Percentiles rank a stretch among this genome's conserved stretches.
These are phyloP conservation scores for Phlebiopsis gigantea DNA, from an alignment of 768 basidiomycete species.

Conservation along the genomic window DNA sequence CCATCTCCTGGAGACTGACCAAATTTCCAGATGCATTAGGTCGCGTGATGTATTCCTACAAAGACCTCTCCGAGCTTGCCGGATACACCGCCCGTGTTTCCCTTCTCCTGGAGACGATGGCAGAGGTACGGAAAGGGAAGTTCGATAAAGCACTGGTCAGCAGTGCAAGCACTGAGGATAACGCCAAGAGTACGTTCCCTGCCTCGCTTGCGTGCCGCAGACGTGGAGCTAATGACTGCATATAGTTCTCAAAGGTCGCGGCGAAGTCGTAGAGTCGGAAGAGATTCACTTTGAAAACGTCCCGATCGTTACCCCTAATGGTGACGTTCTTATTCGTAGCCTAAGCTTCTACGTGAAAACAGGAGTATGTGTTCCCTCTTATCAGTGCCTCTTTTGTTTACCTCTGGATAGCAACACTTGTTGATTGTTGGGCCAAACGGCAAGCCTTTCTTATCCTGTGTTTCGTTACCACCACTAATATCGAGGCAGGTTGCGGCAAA, in stretches of 20 bases:
- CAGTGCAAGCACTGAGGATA: conserved; percentile 66
- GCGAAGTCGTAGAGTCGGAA: conserved; percentile 75
- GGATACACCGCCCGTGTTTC: conserved; percentile 94
- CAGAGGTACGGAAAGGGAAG: conserved; percentile 75
- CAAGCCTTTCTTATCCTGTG: conserved; percentile 18
- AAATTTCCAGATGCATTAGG: conserved; percentile 78
- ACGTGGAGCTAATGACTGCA: not conserved
- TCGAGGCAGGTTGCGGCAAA: conserved; percentile 59
- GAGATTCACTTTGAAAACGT: conserved; percentile 92
- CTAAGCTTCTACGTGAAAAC: conserved; percentile 87
- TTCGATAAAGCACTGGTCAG: conserved; percentile 87
- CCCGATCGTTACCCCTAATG: conserved; percentile 94
- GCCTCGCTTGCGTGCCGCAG: not conserved
- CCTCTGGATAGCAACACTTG: conserved; percentile 64
- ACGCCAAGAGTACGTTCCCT: conserved; percentile 58
- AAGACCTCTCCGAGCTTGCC: conserved; percentile 92
- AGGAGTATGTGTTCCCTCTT: conserved; percentile 47
- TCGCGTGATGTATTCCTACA: conserved; percentile 95
- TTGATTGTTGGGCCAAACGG: conserved; percentile 95
- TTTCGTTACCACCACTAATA: not conserved
- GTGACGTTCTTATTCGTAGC: conserved; percentile 81
- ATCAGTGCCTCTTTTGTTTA: not conserved
- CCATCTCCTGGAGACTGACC: not conserved
- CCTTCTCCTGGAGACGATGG: conserved; percentile 84
- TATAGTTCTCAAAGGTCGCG: conserved; percentile 73